Base-by-base conservation (phyloP, 257 asterid genomes). In the Capsicum baccatum region DNA sequence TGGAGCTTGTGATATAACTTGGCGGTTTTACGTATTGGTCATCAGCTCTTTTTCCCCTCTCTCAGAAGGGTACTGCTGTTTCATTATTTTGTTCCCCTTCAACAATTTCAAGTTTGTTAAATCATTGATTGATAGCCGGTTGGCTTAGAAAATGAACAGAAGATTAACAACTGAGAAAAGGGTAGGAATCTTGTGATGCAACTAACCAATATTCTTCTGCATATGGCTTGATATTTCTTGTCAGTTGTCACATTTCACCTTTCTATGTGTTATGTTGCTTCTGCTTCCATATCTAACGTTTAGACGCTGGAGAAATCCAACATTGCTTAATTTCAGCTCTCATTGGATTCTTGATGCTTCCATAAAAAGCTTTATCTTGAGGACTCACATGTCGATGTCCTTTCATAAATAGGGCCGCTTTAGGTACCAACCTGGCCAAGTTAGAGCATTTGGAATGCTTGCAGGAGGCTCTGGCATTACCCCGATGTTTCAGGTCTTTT, bases 381-480 rank as follows among this genome's bases (percentile, higher is more conserved):
- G 33, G 21, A 14, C 48, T 76, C 21, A 76, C 63, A 26, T 15
- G 54, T 76, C 48, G 5, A 66, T 82, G 0, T 82, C 52, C 81
- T 64, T 62, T 80, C 87, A 33, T 86, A 11, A 76, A 19, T 79
- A 90, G 92, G 92, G 92, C 39, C 91, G 90, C 48, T 90, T 90
- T 47, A 90, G 47, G 86, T 90, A 90, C 83, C 89, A 88, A 63
- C 89, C 91, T 64, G 86, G 88, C 54, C 85, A 90, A 86, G 91
- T 90, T 33, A 88, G 92, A 83, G 91, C 91, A 59, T 90, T 90
- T 68, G 92, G 92, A 60, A 90, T 90, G 92, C 87, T 90, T 81
- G 92, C 91, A 47, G 92, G 92, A 80, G 92, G 92, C 62, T 88
- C 92, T 66, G 92, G 92, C 80, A 90, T 90, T 79, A 90, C 92